Evolutionary conservation across 768 basidiomycete species (phyloP).

Genomic region (Lactarius sp.): DNA sequence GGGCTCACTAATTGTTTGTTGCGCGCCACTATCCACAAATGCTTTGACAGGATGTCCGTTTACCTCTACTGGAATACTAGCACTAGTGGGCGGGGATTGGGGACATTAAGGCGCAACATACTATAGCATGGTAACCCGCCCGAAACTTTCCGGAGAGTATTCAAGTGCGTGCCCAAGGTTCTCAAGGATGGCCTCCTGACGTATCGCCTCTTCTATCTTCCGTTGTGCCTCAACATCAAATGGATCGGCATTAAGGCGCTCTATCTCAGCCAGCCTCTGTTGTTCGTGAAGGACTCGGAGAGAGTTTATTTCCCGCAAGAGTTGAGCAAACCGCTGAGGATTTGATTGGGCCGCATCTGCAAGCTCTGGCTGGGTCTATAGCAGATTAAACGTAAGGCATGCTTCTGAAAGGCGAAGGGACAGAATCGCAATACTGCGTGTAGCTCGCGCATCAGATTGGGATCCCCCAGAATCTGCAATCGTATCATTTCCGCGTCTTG

Average conservation of each 20-base stretch:
- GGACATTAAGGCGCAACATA: constrained; percentile 38
- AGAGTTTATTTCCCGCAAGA: constrained; percentile 57
- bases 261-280: constrained; percentile 54
- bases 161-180: constrained; percentile 94
- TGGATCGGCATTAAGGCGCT: constrained; percentile 76
- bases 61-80: constrained; percentile 85
- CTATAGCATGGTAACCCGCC: constrained; percentile 96
- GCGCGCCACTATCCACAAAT: constrained; percentile 97
- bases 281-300: constrained; percentile 49
- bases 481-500: constrained; percentile 91
- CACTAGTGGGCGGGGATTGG: constrained; percentile 1
- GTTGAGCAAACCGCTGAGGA: constrained; percentile 69
- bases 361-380: constrained; percentile 76
- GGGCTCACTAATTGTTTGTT: constrained; percentile 87
- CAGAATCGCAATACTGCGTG: constrained; percentile 36
- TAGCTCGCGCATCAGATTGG: constrained; percentile 68
- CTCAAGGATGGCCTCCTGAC: constrained; percentile 84
- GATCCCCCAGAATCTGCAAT: constrained; percentile 81
- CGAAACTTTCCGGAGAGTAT: constrained; percentile 90
- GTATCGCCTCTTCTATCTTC: constrained; percentile 90
- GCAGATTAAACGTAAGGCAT: background rate
- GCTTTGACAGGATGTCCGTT: constrained; percentile 89
- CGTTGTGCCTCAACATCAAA: constrained; percentile 89
- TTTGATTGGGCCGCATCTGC: constrained; percentile 64
- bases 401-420: background rate